phyloP scores from a whole-genome alignment of 2,329 filamentous ascomycete species.

The Pseudogymnoascus sp. region DNA sequence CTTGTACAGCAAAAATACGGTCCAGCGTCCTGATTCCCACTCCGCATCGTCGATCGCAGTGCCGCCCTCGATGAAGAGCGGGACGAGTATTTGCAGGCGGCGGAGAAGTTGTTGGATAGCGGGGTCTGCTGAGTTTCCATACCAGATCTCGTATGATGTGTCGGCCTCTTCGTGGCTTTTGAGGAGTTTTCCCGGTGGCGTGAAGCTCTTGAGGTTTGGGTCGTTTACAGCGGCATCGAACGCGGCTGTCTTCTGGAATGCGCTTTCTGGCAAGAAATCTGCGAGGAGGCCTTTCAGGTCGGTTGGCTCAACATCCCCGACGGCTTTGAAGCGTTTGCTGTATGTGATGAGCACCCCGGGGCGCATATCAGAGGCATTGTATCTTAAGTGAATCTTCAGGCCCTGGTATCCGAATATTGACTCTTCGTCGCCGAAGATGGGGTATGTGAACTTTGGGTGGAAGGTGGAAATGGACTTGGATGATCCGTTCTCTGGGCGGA shows the following conservation, averaged over 20 bases:
- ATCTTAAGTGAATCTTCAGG: constrained; percentile 65
- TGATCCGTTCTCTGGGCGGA: constrained; percentile 40
- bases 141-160: constrained; percentile 76
- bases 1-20: constrained; percentile 77
- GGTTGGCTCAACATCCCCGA: constrained; percentile 60
- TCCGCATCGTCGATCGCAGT: constrained; percentile 64
- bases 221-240: constrained; percentile 14
- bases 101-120: constrained; percentile 63
- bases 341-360: constrained; percentile 67
- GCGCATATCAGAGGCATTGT: constrained; percentile 62
- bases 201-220: constrained; percentile 36
- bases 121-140: constrained; percentile 62
- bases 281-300: constrained; percentile 53
- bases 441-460: constrained; percentile 79
- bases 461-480: constrained; percentile 59
- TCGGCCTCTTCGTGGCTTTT: constrained; percentile 53
- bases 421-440: constrained; percentile 90
- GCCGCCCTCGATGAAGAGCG: constrained; percentile 91
- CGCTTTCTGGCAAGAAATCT: constrained; percentile 60
- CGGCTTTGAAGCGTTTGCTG: constrained; percentile 59
- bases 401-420: constrained; percentile 83
- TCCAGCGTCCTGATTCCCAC: constrained; percentile 74
- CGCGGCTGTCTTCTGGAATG: constrained; percentile 20
- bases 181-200: constrained; percentile 68
- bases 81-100: constrained; percentile 74